phyloP scores from a whole-genome alignment of 1,284 basidiomycete species.

The Cutaneotrichosporon sp. region DNA sequence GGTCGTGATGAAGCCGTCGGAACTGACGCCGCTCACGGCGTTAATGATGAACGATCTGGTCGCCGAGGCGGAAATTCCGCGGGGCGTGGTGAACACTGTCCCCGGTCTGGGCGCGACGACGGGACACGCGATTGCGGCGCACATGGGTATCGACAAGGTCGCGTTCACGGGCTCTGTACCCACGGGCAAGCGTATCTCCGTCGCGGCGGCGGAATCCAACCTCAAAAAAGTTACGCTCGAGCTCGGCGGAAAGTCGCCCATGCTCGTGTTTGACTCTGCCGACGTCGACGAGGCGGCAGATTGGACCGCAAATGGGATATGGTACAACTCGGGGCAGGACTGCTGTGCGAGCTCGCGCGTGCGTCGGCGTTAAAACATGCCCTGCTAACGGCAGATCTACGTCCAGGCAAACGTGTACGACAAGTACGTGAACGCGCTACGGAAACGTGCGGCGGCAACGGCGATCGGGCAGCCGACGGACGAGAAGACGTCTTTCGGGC shows the following conservation, averaged over 20 bases:
- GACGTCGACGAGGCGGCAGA: constrained; percentile 68
- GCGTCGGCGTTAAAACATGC: too few species aligned
- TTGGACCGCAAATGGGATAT: constrained; percentile 41
- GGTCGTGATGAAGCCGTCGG: constrained; percentile 63
- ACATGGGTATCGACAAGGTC: constrained; percentile 72
- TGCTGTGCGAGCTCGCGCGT: constrained; percentile 65
- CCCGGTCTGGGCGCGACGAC: constrained; percentile 75
- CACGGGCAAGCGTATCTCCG: constrained; percentile 78
- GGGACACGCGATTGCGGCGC: constrained; percentile 73
- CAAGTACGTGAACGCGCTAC: constrained; percentile 64
- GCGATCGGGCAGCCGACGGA: constrained; percentile 70
- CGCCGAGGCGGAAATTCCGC: constrained; percentile 63
- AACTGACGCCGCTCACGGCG: constrained; percentile 83
- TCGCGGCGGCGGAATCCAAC: constrained; percentile 74
- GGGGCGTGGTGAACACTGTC: constrained; percentile 86
- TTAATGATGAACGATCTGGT: constrained; percentile 54
- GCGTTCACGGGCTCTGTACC: constrained; percentile 60
- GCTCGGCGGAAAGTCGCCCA: constrained; percentile 54
- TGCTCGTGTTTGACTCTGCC: constrained; percentile 50
- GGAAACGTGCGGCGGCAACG: constrained; percentile 62
- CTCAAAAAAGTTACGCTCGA: constrained; percentile 64
- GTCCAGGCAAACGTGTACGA: constrained; percentile 80
- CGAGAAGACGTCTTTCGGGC: constrained; percentile 67
- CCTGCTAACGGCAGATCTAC: constrained; percentile 53
- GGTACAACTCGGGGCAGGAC: constrained; percentile 36